Base-by-base conservation (phyloP, 306 rosid genomes). In the Acacia melanoxylon region DNA sequence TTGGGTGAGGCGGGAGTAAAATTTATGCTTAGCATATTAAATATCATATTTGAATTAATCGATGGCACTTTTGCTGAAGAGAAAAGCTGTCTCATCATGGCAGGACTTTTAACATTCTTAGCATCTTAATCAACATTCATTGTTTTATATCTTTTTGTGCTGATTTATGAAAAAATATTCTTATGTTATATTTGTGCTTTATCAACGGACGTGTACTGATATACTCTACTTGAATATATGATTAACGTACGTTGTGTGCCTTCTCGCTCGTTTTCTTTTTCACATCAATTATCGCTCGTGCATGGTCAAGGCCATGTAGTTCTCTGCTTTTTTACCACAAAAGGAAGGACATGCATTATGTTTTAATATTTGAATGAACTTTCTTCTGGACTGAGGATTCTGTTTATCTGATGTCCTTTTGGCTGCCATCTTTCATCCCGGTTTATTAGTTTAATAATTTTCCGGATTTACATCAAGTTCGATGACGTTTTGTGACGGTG, bases 401-500 rank as follows among this genome's bases (percentile, higher is more conserved):
- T 27, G 24, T 17, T 20, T 48, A 27, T 78, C 75, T 49, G 4
- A 4, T 67, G 37, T 29, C 4, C 13, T 46, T 24, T 41, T 6
- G 6, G 3, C 46, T 62, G 67, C 59, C 40, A 54, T 63, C 29
- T 65, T 10, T 22, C 22, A 66, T 44, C 27, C 49, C 22, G 25
- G 73, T 48, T 46, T 5, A 22, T 61, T 63, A 74, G 70, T 59
- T 85, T 42, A 27, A 52, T 44, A 54, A 11, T 24, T 22, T 41
- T 25, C 44, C 33, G 62, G 68, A 35, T 66, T 46, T 27, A 24
- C 48, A 31, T n/a, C 29, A 40, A 76, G 77, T 66, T 25, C n/a
- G 27, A 42, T 83, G 31, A 51, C 68, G 27, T 73, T 19, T 51
- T 58, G 42, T 58, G 42, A 16, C 51, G 61, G 52, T 87, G 90